These are phyloP conservation scores for Wakefieldia striispora DNA, from an alignment of 768 basidiomycete species.

Conservation along the genomic window DNA sequence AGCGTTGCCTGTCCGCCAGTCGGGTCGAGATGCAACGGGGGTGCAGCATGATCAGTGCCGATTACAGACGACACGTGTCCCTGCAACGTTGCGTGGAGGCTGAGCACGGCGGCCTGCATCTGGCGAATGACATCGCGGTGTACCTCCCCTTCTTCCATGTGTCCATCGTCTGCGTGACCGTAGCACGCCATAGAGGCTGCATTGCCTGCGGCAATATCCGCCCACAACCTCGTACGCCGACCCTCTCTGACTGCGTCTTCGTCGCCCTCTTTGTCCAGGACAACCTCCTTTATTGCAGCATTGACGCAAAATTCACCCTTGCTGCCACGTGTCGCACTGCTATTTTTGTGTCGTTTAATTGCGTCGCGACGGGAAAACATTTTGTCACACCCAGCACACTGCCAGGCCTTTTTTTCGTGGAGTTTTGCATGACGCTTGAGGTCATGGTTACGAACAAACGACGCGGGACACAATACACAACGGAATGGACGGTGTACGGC, in stretches of 20 bases:
- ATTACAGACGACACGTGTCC: constrained; percentile 55
- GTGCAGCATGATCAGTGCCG: constrained; percentile 37
- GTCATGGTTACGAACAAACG: constrained; percentile 78
- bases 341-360: constrained; percentile 74
- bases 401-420: constrained; percentile 72
- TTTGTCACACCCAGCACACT: constrained; percentile 71
- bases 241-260: constrained; percentile 48
- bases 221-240: constrained; percentile 63
- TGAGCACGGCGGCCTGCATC: constrained; percentile 52
- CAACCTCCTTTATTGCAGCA: constrained; percentile 62
- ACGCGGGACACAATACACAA: constrained; percentile 65
- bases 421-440: constrained; percentile 73
- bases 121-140: constrained; percentile 44
- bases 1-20: constrained; percentile 62
- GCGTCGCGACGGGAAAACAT: constrained; percentile 77
- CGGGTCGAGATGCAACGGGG: constrained; percentile 39
- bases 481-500: constrained; percentile 62
- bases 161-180: constrained; percentile 22
- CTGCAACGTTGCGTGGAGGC: constrained; percentile 56
- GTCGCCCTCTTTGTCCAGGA: constrained; percentile 39
- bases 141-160: constrained; percentile 63
- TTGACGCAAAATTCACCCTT: constrained; percentile 52
- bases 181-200: constrained; percentile 8
- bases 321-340: constrained; percentile 48
- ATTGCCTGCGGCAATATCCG: constrained; percentile 48